Base-by-base conservation (phyloP, 805 yeast species). In the Metschnikowia lochheadii region DNA sequence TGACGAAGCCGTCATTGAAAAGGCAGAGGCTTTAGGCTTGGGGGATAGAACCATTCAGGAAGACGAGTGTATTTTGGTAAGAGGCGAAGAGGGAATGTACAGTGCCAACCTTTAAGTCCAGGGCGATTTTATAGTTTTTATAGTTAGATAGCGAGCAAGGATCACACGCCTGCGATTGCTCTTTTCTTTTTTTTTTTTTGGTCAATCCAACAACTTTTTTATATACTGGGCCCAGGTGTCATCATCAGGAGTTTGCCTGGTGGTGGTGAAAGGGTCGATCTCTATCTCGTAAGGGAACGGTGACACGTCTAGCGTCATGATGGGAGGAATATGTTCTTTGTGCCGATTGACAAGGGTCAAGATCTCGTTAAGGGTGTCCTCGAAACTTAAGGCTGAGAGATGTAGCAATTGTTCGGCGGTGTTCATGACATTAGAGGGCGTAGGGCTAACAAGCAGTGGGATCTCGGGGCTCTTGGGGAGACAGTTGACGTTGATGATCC, bases 251-350 rank as follows among this genome's bases (percentile, higher is more conserved):
- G 52, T 52, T 17, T 46, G 50, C 21, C 33, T 44, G 36, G 53
- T 15, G 13, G 55, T 40, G 20, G 47, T 35, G 44, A 41, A 41
- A 35, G 52, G 56, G 45, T 44, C 65, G 17, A 71, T 58, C 13
- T 58, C 56, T n/a, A 74, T 70, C 7, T 51, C 57, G 53, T 68
- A 73, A 1, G 77, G 88, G 59, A 87, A 87, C 2, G 94, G 92
- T 10, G 82, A 68, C 29, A 78, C 68, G 3, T 84, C 89, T 14
- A 82, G 69, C 1, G 87, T 78, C 15, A 85, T 79, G 21, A 87
- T 84, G 0, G 88, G 86, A 3, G 96, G 95, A 2, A 88, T 82
- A 56, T 85, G 90, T 44, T 74, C 79, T 58, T 81, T 84, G 59
- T 83, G 75, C 6, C 62, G 58, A 58, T 85, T 86, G 14, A 75